Base-by-base conservation (phyloP, 345 rosid genomes). In the Euphorbia peplus region DNA sequence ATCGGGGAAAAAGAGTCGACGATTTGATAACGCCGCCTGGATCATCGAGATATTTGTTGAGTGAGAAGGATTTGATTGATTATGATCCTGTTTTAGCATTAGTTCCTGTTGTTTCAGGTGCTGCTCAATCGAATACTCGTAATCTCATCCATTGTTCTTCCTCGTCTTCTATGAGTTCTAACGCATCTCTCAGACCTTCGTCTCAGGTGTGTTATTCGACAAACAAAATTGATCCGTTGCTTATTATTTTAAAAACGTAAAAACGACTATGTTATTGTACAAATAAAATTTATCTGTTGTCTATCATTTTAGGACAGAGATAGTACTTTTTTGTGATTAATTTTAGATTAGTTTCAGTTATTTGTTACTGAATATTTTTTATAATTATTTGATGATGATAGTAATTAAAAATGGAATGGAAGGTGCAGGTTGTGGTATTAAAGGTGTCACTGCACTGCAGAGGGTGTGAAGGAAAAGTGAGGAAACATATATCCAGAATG, bases 401-500 rank as follows among this genome's bases (percentile, higher is more conserved):
- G 0, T 26, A 42, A 18, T 30, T 46, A 29, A 35, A 35, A 35
- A 35, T 8, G 32, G 6, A 8, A 7, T 26, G 59, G 55, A 11
- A 39, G 9, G 58, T 74, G 60, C 86, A 90, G 88, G 90, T 88
- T 46, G 98, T 90, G 64, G 98, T 87, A 63, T 76, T 92, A 78
- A 86, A 88, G 80, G 98, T 93, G 77, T 93, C 98, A 60, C 74
- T 93, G 21, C 97, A 93, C 77, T 90, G 98, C 74, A 89, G 78
- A 89, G 98, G 93, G 44, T 93, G 97, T 68, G 95, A 85, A 80
- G 90, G 86, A 60, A 90, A 90, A 90, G 79, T 93, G 50, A 85
- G 90, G 77, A 93, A 93, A 78, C 98, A 93, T 83, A 64, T 90
- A 47, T 80, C 98, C 35, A 90, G 77, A 89, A 88, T 93, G 98